Evolutionary conservation across 176 grass and related monocot genomes (phyloP), one percentile per base, ranked within the genome.

Genomic region (Lolium perenne): DNA sequence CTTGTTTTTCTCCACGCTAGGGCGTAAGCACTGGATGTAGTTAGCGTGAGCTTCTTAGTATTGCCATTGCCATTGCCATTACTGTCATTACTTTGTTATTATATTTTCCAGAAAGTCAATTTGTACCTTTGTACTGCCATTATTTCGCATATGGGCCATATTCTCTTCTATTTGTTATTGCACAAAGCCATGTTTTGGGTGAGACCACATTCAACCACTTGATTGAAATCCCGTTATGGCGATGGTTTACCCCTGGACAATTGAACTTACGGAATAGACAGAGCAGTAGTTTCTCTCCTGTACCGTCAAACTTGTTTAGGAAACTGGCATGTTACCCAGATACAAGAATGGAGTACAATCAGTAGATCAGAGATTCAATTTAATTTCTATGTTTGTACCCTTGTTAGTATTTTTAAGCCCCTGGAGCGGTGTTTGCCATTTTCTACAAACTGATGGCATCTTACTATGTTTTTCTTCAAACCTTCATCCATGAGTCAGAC

Each of bases 151-250:
- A 67, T 85, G 55, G 35, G 58, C 23, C 23, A 89, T 38, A 60
- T 48, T 62, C 23, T 67, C 23, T 84, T 47, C 9, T 72, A 29
- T 35, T 14, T 61, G 18, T 18, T 60, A 21, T 56, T 81, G 26
- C 41, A 41, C 51, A 86, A 66, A 35, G 13, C 6, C 85, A 90
- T 68, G 26, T 51, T 73, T 89, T 71, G 46, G 43, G 65, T 72
- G 50, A 53, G 40, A 77, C 49, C 50, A 26, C 62, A 20, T 76
- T 40, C 68, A 90, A 38, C 48, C 51, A 10, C 38, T 58, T 62
- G 54, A 71, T 82, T 29, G 71, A 48, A 72, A 56, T 74, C 65
- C 54, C 21, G 21, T 17, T 59, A 71, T 62, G 68, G 41, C 21
- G 67, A 71, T 71, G 76, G 53, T 76, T 76, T 76, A 61, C n/a